Evolutionary conservation across 129 eudicot genomes (phyloP), one percentile per base, ranked within the genome.

Genomic region (Dittrichia graveolens): DNA sequence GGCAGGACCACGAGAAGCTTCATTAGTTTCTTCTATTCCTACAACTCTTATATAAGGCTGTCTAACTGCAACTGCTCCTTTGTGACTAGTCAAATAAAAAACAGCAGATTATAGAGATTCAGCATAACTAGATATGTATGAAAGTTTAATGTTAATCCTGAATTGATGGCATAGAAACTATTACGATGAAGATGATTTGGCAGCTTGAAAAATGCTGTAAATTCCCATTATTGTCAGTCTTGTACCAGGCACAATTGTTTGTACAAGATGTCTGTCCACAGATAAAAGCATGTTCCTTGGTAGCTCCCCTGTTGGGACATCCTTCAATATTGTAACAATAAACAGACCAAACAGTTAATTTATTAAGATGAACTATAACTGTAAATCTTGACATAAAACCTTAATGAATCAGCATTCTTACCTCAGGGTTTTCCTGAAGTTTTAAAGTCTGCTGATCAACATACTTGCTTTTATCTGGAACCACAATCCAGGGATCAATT

Each of bases 401-500:
- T 31, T 3, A 59, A 14, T 12, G 42, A 47, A 55, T 57, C 67
- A 66, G 73, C 47, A 52, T 40, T 53, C 69, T 70, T 71, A 94
- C 99, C 93, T 95, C 99, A 3, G 97, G 97, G 77, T 95, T 91
- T 70, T 95, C 99, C 78, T 95, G 99, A 73, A 95, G 85, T 65
- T 95, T 95, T 53, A 95, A 74, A 2, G 99, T 95, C 77, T 95
- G 99, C 58, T 95, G 99, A 82, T 95, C 99, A 69, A 95, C 99
- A 78, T 95, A 95, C 87, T 91, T 95, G 88, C 99, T 95, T 86
- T 73, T 91, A 82, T 95, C 99, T 70, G 99, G 97, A 62, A 95
- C 91, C 49, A 95, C 94, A 47, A 95, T 69, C 99, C 99, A 95
- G 2, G 99, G 99, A 83, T 95, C 99, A 67, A 95, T 31, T 12